Percentiles rank a stretch among this genome's conserved stretches.
phyloP scores from a whole-genome alignment of 2,329 filamentous ascomycete species.

The Ophiosphaerella narmari region DNA sequence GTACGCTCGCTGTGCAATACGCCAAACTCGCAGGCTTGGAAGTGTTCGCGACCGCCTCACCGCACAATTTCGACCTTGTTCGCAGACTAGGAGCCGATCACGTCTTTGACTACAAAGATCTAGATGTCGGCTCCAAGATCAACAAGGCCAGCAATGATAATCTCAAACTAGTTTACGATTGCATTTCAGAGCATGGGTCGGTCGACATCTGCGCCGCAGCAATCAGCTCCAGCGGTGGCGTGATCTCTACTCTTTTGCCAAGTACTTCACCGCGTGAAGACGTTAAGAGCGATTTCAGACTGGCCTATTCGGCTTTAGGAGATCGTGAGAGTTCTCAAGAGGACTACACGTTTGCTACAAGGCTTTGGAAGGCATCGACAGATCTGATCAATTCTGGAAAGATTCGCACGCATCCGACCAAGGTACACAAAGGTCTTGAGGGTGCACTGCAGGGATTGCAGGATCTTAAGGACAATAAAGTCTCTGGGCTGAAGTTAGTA shows the following conservation, averaged over 20 bases:
- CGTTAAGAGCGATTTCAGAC: slow-evolving; percentile 49
- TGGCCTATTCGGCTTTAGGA: slow-evolving; percentile 52
- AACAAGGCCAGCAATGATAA: slow-evolving; percentile 50
- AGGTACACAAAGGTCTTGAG: slow-evolving; percentile 36
- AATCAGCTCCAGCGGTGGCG: slow-evolving; percentile 25
- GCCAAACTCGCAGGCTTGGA: slow-evolving; percentile 52
- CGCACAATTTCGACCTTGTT: slow-evolving; percentile 55
- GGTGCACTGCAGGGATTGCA: slow-evolving; percentile 37
- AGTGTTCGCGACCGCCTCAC: slow-evolving; percentile 55
- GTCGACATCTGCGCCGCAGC: slow-evolving; percentile 25
- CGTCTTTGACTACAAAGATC: slow-evolving; percentile 57
- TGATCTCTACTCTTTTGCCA: slow-evolving; percentile 25
- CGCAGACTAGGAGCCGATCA: slow-evolving; percentile 54
- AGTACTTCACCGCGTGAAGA: slow-evolving; percentile 48
- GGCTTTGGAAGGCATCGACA: slow-evolving; percentile 30
- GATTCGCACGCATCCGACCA: slow-evolving; percentile 38
- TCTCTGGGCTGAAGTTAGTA: slow-evolving; percentile 43
- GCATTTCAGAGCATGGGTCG: slow-evolving; percentile 42
- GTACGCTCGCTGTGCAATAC: slow-evolving; percentile 56
- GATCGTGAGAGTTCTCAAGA: slow-evolving; percentile 37
- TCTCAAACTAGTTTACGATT: slow-evolving; percentile 55
- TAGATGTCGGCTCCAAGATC: slow-evolving; percentile 53
- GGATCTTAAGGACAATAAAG: slow-evolving; percentile 39
- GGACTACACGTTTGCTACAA: slow-evolving; percentile 35
- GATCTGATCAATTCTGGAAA: slow-evolving; percentile 33